These are phyloP conservation scores for Chrysanthemum makinoi DNA, from an alignment of 129 eudicot species.

Conservation along the genomic window DNA sequence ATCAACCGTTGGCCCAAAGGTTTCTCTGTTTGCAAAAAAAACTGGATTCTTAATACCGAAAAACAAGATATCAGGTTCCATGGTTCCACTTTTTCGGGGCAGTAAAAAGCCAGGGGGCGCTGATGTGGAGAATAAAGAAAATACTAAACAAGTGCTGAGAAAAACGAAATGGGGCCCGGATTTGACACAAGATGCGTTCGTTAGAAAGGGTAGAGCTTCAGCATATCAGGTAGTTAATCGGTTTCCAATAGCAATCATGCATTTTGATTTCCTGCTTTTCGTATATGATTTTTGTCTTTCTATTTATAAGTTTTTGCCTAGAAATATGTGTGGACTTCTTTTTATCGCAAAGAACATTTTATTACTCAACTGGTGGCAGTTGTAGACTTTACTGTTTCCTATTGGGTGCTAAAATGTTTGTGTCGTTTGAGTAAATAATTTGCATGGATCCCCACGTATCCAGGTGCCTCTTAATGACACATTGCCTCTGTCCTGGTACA, in stretches of 20 bases:
- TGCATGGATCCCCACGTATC: conserved; percentile 51
- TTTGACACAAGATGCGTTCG: conserved; percentile 69
- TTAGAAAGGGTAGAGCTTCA: conserved; percentile 75
- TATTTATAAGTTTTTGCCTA: conserved; percentile 1
- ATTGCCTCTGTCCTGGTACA: conserved; percentile 70
- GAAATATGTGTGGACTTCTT: conserved; percentile 41
- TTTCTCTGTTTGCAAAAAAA: conserved; percentile 62
- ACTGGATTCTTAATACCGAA: conserved; percentile 91
- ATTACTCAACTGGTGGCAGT: conserved; percentile 30
- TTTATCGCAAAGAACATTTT: conserved; percentile 28
- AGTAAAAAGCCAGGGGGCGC: conserved; percentile 55
- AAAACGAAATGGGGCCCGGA: conserved; percentile 97
- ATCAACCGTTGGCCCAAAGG: conserved; percentile 50
- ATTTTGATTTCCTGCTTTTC: conserved; percentile 1
- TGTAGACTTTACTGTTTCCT: conserved; percentile 30
- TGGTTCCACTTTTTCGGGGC: conserved; percentile 67
- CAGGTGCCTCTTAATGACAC: conserved; percentile 81
- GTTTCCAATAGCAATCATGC: conserved; percentile 4
- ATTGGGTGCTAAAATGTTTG: conserved; percentile 52
- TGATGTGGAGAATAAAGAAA: conserved; percentile 52
- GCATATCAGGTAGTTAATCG: conserved; percentile 80
- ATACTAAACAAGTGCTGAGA: conserved; percentile 49
- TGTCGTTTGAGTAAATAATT: conserved; percentile 63
- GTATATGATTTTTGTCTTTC: background rate
- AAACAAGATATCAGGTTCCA: conserved; percentile 85